A percentile compares a stretch with the other conserved stretches of the same genome.
phyloP scores from a whole-genome alignment of 345 rosid species.

The Brassica rapa region DNA sequence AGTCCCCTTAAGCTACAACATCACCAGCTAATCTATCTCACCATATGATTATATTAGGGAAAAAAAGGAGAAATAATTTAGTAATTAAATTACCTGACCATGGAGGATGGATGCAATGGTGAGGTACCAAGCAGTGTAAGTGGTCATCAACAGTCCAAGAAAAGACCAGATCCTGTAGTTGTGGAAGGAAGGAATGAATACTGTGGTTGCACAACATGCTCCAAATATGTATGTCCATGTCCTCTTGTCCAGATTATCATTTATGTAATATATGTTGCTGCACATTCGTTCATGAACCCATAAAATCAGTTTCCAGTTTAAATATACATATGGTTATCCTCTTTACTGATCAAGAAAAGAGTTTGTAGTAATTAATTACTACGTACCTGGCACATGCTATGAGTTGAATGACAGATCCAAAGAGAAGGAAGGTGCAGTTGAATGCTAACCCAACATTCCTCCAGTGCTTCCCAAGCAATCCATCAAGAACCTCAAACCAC shows the following conservation, averaged over 20 bases:
- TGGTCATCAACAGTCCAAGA: conserved; percentile 96
- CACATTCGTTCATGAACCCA: conserved; percentile 12
- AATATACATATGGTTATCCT: background rate
- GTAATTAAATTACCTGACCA: conserved; percentile 56
- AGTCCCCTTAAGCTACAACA: conserved; percentile 29
- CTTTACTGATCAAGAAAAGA: background rate
- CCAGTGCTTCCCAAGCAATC: conserved; percentile 94
- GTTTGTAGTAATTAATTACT: background rate
- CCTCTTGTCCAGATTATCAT: conserved; percentile 98
- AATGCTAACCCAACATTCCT: conserved; percentile 98
- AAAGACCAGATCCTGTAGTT: conserved; percentile 98
- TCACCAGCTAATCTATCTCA: conserved; percentile 21
- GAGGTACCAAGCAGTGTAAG: conserved; percentile 98
- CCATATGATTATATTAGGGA: background rate
- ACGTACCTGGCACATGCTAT: conserved; percentile 94
- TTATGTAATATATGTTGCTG: conserved; percentile 98
- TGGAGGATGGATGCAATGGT: conserved; percentile 90
- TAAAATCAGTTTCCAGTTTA: background rate
- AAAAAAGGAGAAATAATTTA: no score
- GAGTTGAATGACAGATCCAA: conserved; percentile 99
- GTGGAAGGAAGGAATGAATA: conserved; percentile 84
- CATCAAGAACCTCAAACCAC: conserved; percentile 99
- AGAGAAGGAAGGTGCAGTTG: conserved; percentile 94
- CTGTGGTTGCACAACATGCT: conserved; percentile 41
- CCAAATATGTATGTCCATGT: conserved; percentile 99